These are phyloP conservation scores for Penicillium sp. DNA, from an alignment of 2,329 filamentous ascomycete species.

Conservation along the genomic window DNA sequence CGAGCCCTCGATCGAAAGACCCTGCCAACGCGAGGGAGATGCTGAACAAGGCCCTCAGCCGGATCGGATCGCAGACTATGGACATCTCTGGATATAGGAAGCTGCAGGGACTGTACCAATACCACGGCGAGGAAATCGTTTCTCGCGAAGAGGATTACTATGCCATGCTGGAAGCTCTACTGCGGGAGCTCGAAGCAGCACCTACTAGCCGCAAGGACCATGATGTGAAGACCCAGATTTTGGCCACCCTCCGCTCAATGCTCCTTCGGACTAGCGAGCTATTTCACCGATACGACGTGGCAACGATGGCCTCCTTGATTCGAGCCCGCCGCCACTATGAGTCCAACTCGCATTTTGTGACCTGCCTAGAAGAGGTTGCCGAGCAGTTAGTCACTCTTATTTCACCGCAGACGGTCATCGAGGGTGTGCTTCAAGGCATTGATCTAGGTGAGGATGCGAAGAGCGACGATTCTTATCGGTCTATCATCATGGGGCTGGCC, in stretches of 20 bases:
- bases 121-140: constrained; percentile 39
- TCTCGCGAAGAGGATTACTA: constrained; percentile 40
- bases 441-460: constrained; percentile 33
- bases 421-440: constrained; percentile 37
- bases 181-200: constrained; percentile 40
- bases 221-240: constrained; percentile 47
- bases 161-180: constrained; percentile 40
- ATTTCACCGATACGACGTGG: constrained; percentile 39
- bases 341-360: constrained; percentile 43
- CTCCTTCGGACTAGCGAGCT: constrained; percentile 38
- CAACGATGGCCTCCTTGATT: constrained; percentile 40
- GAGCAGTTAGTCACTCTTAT: constrained; percentile 37
- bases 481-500: constrained; percentile 37
- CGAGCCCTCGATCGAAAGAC: constrained; percentile 44
- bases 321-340: constrained; percentile 42
- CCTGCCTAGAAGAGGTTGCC: constrained; percentile 42
- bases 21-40: constrained; percentile 40
- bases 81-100: constrained; percentile 48
- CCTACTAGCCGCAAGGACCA: constrained; percentile 33
- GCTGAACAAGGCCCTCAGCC: constrained; percentile 41
- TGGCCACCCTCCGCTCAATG: constrained; percentile 45
- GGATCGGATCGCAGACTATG: constrained; percentile 39
- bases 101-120: constrained; percentile 44
- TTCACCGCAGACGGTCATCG: constrained; percentile 25
- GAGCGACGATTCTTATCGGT: constrained; percentile 34